Base-by-base conservation (phyloP, 2,329 filamentous ascomycete genomes). In the Metarhizium brunneum region DNA sequence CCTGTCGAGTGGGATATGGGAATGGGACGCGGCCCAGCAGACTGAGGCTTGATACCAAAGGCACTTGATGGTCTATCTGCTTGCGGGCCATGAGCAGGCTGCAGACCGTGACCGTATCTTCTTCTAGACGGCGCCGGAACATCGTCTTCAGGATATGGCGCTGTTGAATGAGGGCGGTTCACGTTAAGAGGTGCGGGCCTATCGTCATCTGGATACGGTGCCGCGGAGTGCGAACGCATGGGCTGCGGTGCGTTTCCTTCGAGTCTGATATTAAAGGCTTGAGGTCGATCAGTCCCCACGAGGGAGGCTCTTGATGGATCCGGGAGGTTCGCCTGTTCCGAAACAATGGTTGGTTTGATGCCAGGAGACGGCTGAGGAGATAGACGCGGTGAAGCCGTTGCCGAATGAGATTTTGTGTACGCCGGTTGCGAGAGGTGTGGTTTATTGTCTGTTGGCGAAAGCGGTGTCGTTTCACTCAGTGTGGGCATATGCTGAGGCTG, bases 121-220 rank as follows among this genome's bases (percentile, higher is more conserved):
- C 75, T 68, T 2, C 71, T 58, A 60, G 68, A 54, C 59, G 65
- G 54, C 51, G 59, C 60, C 32, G 60, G 64, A 53, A 73, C 64
- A 53, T 81, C 79, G 54, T 81, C 78, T 47, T 81, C 79, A 3
- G 79, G 79, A 58, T 82, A 82, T 0, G 79, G 79, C 0, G 75
- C 75, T 3, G 70, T 67, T 3, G 79, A 78, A 55, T 73, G 73
- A 4, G 78, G 71, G 40, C 78, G 71, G 52, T 62, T 66, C 18
- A 75, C 57, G 55, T 68, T 73, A 48, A 77, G 66, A n/a, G 75
- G 76, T 50, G 78, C 74, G 20, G 83, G 79, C 54, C 76, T 74
- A 60, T 88, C 84, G 60, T 88, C 86, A 52, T 85, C 78, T 0
- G 87, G 87, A 63, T 91, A 91, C 1, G 87, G 87, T 1, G 84